Percentiles rank a stretch among this genome's conserved stretches.
Conservation (phyloP, 2,329 filamentous ascomycete species). For the Talaromyces sp. region DNA sequence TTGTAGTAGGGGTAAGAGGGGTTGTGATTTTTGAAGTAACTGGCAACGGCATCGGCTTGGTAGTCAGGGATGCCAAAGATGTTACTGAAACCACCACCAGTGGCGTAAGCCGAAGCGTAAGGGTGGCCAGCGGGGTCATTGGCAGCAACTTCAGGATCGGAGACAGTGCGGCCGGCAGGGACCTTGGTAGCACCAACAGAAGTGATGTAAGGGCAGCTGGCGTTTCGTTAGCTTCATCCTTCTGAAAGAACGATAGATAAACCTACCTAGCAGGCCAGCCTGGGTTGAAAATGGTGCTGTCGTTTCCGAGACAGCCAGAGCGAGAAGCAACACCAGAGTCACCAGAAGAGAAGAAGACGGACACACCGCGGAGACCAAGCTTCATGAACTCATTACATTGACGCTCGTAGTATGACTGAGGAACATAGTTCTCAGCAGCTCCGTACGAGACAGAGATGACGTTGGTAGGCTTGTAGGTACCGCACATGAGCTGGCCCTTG, state of each 20-base stretch:
- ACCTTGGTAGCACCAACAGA: constrained; percentile 33
- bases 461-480: constrained; percentile 43
- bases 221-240: not conserved
- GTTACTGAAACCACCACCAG: constrained; percentile 39
- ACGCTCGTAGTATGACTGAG: constrained; percentile 47
- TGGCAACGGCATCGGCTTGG: constrained; percentile 34
- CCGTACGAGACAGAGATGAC: constrained; percentile 56
- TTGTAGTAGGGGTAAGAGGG: constrained; percentile 10
- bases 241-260: not conserved
- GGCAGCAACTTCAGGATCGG: constrained; percentile 6
- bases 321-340: constrained; percentile 19
- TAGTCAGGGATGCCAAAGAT: constrained; percentile 39
- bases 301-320: constrained; percentile 8
- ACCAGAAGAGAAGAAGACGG: constrained; percentile 25
- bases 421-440: constrained; percentile 48
- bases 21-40: constrained; percentile 10
- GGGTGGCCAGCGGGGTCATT: constrained; percentile 10
- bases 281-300: constrained; percentile 8
- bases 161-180: constrained; percentile 2
- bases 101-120: constrained; percentile 1
- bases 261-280: constrained; percentile 8
- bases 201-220: constrained; percentile 46
- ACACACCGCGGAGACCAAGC: constrained; percentile 36
- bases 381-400: constrained; percentile 33
- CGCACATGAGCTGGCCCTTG: constrained; percentile 36